These are phyloP conservation scores for Hypoxylon rickii DNA, from an alignment of 495 filamentous ascomycete genomes.

Conservation along the genomic window DNA sequence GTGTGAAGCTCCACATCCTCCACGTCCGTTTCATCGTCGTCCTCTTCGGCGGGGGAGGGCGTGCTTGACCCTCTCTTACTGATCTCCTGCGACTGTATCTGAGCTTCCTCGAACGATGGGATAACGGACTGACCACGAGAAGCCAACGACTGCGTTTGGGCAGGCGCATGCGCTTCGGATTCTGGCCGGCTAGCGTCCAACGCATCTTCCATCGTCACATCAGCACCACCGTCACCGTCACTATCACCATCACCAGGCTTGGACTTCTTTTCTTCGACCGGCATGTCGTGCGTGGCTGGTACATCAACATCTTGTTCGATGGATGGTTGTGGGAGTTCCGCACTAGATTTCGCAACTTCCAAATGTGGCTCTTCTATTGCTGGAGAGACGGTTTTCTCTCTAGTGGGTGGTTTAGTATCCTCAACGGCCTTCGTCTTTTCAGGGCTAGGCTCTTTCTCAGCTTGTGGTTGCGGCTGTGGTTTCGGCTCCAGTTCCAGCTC, in stretches of 20 bases:
- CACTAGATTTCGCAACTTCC: conserved; percentile 21
- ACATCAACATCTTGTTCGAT: conserved; percentile 37
- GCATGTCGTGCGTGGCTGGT: conserved; percentile 13
- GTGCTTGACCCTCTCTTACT: conserved; percentile 37
- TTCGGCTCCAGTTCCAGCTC: no score
- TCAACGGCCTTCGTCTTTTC: conserved; percentile 36
- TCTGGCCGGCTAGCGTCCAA: conserved; percentile 47
- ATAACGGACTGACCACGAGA: conserved; percentile 20
- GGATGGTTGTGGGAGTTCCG: conserved; percentile 32
- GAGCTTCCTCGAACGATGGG: conserved; percentile 28
- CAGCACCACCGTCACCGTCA: conserved; percentile 36
- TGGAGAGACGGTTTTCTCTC: conserved; percentile 32
- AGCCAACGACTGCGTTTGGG: conserved; percentile 6
- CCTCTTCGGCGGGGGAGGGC: conserved; percentile 43
- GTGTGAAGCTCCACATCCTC: conserved; percentile 60
- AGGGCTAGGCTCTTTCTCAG: conserved; percentile 42
- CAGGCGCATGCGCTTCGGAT: conserved; percentile 18
- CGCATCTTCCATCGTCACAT: conserved; percentile 46
- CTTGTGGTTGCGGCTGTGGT: no score
- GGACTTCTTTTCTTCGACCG: conserved; percentile 19
- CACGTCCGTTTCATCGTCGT: conserved; percentile 64
- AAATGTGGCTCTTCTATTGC: conserved; percentile 16
- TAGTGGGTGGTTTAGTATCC: conserved; percentile 25
- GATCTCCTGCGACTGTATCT: conserved; percentile 30
- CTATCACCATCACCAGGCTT: conserved; percentile 34